These are phyloP conservation scores for Candida corydali DNA, from an alignment of 805 yeast species.

Conservation along the genomic window DNA sequence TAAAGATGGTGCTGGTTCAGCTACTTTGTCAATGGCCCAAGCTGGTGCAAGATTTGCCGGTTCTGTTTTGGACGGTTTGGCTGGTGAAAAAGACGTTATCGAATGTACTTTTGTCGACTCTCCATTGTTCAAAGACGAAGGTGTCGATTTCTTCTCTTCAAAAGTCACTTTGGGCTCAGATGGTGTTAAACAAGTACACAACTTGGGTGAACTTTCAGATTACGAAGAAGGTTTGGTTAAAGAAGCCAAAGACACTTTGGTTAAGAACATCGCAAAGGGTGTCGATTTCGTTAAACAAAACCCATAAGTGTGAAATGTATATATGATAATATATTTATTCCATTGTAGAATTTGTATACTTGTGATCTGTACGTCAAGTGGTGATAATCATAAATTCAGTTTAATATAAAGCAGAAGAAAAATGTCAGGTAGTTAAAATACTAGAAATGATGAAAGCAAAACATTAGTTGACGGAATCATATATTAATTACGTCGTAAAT, in stretches of 20 bases:
- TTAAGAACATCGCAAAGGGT: slow-evolving; percentile 93
- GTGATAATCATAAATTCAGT: too few species aligned
- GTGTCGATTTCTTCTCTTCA: slow-evolving; percentile 95
- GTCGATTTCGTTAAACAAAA: slow-evolving; percentile 73
- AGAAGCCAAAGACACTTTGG: slow-evolving; percentile 83
- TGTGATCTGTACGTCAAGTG: too few species aligned
- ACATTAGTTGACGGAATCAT: too few species aligned
- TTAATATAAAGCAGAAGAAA: too few species aligned
- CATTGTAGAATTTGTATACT: too few species aligned
- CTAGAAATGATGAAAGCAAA: too few species aligned
- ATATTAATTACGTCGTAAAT: too few species aligned
- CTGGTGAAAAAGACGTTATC: slow-evolving; percentile 59
- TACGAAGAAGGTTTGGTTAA: slow-evolving; percentile 83
- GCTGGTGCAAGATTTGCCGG: slow-evolving; percentile 80
- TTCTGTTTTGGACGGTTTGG: slow-evolving; percentile 59
- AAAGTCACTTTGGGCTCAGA: slow-evolving; percentile 89
- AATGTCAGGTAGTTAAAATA: too few species aligned
- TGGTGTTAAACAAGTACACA: slow-evolving; percentile 82
- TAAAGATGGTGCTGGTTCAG: slow-evolving; percentile 91
- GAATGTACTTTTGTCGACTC: slow-evolving; percentile 76
- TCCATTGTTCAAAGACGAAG: slow-evolving; percentile 79
- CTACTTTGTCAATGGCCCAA: slow-evolving; percentile 89
- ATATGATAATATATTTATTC: too few species aligned
- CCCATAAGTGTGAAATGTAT: too few species aligned
- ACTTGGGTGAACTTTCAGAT: slow-evolving; percentile 64